These are phyloP conservation scores for Rhododendron kiyosumense DNA, from an alignment of 148 eudicot genomes.

Conservation along the genomic window DNA sequence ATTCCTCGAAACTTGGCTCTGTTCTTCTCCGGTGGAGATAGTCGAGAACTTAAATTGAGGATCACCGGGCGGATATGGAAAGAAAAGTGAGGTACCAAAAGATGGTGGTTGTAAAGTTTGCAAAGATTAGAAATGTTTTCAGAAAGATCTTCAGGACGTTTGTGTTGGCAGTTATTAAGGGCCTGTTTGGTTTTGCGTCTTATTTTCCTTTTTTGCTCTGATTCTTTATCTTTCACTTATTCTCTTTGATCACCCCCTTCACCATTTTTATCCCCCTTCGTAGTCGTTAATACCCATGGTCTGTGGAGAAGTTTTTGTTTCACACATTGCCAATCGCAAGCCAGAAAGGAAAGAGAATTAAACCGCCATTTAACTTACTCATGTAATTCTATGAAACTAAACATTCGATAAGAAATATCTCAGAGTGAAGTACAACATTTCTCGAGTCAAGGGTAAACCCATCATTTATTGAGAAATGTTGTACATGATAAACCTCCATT, in stretches of 20 bases:
- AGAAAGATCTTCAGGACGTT: neutral
- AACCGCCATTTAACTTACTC: too few relatives aligned
- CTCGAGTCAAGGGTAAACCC: too few relatives aligned
- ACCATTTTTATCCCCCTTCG: too few relatives aligned
- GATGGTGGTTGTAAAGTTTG: neutral
- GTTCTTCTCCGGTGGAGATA: slow-evolving; percentile 46
- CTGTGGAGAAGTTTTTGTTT: too few relatives aligned
- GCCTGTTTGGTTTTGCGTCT: neutral
- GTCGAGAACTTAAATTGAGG: slow-evolving; percentile 46
- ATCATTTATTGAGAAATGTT: too few relatives aligned
- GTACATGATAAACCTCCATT: too few relatives aligned
- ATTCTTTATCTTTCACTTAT: neutral
- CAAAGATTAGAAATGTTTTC: neutral
- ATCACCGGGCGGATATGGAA: slow-evolving; percentile 47
- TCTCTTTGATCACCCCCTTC: too few relatives aligned
- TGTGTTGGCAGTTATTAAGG: neutral
- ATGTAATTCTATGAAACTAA: too few relatives aligned
- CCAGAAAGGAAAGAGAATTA: neutral
- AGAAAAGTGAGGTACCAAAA: slow-evolving; percentile 17
- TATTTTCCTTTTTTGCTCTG: neutral
- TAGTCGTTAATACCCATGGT: too few relatives aligned
- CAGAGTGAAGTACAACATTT: too few relatives aligned
- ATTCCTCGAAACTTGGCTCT: slow-evolving; percentile 46
- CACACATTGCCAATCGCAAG: too few relatives aligned
- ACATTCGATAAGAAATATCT: too few relatives aligned